Evolutionary conservation across 208 protist genomes (phyloP).

Genomic region (Porcisia hertigi): DNA sequence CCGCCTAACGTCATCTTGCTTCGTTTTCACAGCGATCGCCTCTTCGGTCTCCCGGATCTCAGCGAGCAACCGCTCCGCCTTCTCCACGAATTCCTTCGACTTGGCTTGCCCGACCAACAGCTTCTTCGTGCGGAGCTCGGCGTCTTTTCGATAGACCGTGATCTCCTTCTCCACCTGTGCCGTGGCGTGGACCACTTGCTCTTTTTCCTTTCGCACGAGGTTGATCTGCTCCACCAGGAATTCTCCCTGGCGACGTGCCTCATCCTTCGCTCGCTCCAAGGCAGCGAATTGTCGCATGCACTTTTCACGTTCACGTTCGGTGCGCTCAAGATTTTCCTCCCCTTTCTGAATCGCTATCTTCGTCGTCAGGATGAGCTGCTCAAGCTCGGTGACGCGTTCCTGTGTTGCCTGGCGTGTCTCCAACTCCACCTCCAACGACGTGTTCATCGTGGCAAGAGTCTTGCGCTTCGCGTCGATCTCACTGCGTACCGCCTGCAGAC

Average conservation of each 20-base stretch:
- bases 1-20: constrained; percentile 78
- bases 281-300: constrained; percentile 48
- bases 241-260: constrained; percentile 35
- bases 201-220: constrained; percentile 60
- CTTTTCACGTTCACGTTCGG: constrained; percentile 76
- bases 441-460: constrained; percentile 86
- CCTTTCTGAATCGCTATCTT: constrained; percentile 59
- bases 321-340: constrained; percentile 59
- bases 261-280: constrained; percentile 54
- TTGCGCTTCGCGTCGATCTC: constrained; percentile 85
- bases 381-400: constrained; percentile 68
- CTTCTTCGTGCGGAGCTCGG: constrained; percentile 79
- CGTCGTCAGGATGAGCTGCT: constrained; percentile 73
- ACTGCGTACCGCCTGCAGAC: constrained; percentile 58
- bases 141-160: constrained; percentile 55
- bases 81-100: constrained; percentile 71
- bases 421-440: constrained; percentile 77
- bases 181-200: constrained; percentile 54
- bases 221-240: constrained; percentile 63
- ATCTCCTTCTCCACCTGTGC: constrained; percentile 57
- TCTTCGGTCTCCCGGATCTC: constrained; percentile 81
- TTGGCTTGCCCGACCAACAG: constrained; percentile 87
- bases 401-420: constrained; percentile 75
- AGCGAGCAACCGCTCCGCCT: constrained; percentile 48
- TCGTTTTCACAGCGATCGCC: constrained; percentile 50